Evolutionary conservation across 352 stramenopile species (phyloP), one percentile per base, ranked within the genome.

Genomic region (Globisporangium yorkense): DNA sequence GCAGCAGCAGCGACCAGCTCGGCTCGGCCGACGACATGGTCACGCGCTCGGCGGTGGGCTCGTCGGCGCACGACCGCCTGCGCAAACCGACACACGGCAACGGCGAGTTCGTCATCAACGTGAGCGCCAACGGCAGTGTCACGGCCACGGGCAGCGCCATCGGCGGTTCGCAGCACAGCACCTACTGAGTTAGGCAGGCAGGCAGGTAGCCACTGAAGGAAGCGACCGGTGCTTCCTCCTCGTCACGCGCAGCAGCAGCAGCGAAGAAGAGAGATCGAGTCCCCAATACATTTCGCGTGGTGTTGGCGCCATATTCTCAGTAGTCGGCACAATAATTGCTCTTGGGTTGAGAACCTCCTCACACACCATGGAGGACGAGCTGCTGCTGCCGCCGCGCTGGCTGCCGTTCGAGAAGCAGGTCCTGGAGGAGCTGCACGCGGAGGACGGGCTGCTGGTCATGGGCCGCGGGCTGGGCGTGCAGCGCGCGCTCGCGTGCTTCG

Each of bases 391-490:
- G 41, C 58, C 63, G 43, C 69, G 66, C n/a, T 94, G 84, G 84
- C 69, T 94, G 56, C 65, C 76, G n/a, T 90, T 82, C 61, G 82
- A 94, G 64, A 71, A 71, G 33, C 75, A 74, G 29, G 80, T 92
- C 45, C 67, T 94, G 2, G 62, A 88, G 60, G 79, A 91, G 59
- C 50, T 94, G 12, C 68, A 87, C 48, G 59, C 58, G n/a, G 69
- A 84, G 58, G 96, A 99, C 68, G 94, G 89, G 1, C 67, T 99
- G 44, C 57, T 98, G 39, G 88, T 99, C 16, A 74, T 99, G 64
- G 96, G 80, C 20, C 86, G 84, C 54, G 96, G 96, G 6, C 70
- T 99, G 50, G 96, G 95, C 10, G 71, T 97, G 54, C 59, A 77
- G 56, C 74, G 71, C 39, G 59, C 98, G 35, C 64, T 98, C 10